Conservation (phyloP, 495 filamentous ascomycete species). For the Coniosporium apollinis region DNA sequence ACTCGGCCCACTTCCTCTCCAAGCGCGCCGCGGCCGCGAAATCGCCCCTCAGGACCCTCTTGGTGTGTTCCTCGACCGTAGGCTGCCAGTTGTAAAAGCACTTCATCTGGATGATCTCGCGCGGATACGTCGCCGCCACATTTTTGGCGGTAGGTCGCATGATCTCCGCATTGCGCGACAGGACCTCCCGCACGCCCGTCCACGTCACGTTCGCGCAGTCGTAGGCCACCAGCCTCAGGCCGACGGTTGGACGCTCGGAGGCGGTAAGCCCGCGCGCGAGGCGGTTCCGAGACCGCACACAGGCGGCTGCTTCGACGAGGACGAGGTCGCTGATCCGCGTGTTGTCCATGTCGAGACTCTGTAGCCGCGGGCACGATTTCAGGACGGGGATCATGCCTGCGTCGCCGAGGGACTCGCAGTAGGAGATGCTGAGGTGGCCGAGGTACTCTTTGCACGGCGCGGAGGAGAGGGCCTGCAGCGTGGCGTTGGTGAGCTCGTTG, state of each 20-base stretch:
- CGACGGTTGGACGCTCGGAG: slow-evolving; percentile 31
- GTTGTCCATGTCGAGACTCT: slow-evolving; percentile 78
- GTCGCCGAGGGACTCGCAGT: slow-evolving; percentile 76
- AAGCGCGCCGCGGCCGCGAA: slow-evolving; percentile 50
- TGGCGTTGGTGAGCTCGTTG: slow-evolving; percentile 51
- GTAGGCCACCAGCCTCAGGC: slow-evolving; percentile 67
- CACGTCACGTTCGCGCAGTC: slow-evolving; percentile 85
- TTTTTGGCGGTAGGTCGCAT: slow-evolving; percentile 16
- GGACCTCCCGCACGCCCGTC: slow-evolving; percentile 75
- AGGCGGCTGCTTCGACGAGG: slow-evolving; percentile 70
- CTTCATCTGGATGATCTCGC: slow-evolving; percentile 68
- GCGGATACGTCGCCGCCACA: slow-evolving; percentile 33
- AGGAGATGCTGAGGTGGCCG: slow-evolving; percentile 73
- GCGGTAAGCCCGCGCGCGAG: slow-evolving; percentile 25
- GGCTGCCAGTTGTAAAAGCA: slow-evolving; percentile 93
- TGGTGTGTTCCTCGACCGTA: slow-evolving; percentile 82
- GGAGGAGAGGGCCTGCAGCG: slow-evolving; percentile 54
- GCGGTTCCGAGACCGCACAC: slow-evolving; percentile 47
- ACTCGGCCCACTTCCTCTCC: slow-evolving; percentile 83
- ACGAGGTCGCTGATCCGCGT: slow-evolving; percentile 76
- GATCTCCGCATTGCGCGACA: slow-evolving; percentile 65
- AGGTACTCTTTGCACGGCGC: slow-evolving; percentile 53
- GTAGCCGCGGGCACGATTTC: slow-evolving; percentile 50
- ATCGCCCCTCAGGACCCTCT: slow-evolving; percentile 63
- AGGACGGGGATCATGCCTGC: slow-evolving; percentile 70